These are phyloP conservation scores for Tetrastigma voinierianum DNA, from an alignment of 164 flowering plant genomes.

Conservation along the genomic window DNA sequence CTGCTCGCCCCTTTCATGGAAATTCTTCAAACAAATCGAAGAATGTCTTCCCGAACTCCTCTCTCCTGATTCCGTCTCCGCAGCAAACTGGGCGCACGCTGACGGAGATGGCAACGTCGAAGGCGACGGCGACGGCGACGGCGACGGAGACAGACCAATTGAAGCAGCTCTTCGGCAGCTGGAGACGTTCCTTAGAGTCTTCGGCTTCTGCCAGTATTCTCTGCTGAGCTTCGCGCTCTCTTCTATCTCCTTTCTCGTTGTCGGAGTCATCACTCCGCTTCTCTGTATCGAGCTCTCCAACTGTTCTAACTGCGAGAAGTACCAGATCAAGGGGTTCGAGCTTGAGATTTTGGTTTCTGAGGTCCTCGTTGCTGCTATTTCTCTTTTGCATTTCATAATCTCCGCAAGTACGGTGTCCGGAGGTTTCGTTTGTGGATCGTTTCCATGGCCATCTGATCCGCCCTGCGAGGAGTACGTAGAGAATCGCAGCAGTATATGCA, in stretches of 20 bases:
- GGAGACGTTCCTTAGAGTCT: conserved; percentile 26
- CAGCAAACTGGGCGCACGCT: neutral
- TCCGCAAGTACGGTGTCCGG: conserved; percentile 29
- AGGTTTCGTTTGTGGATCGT: conserved; percentile 31
- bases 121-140: neutral
- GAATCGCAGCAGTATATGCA: conserved; percentile 10
- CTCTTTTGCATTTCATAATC: conserved; percentile 20
- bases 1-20: too few relatives aligned
- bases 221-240: conserved; percentile 18
- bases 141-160: conserved; percentile 4
- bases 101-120: too few relatives aligned
- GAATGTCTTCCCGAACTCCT: neutral
- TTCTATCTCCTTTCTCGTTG: conserved; percentile 16
- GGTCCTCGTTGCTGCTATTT: conserved; percentile 17
- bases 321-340: conserved; percentile 21
- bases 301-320: conserved; percentile 34
- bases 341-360: conserved; percentile 21
- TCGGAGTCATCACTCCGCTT: conserved; percentile 16
- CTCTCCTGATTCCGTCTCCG: neutral
- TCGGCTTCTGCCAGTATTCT: conserved; percentile 39
- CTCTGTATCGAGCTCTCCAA: conserved; percentile 13
- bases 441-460: conserved; percentile 20
- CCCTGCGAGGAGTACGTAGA: conserved; percentile 20
- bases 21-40: neutral
- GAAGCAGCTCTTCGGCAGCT: conserved; percentile 20